Evolutionary conservation across 2,329 filamentous ascomycete species (phyloP).

Genomic region (Neofusicoccum cordaticola): DNA sequence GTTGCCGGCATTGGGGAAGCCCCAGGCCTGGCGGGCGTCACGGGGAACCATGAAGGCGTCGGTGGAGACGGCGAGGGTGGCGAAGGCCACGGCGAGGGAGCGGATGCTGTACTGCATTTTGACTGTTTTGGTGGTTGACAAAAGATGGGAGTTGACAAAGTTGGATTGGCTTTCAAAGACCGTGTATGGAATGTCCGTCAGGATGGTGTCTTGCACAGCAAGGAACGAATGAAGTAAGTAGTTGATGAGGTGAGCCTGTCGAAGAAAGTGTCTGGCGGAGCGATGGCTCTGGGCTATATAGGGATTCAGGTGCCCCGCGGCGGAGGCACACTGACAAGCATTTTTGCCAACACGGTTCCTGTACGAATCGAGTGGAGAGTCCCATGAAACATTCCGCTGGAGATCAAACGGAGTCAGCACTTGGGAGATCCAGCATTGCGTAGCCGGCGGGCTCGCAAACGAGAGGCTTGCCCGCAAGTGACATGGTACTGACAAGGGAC

Average conservation of each 20-base stretch:
- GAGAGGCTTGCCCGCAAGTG: not conserved
- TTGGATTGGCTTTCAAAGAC: constrained; percentile 10
- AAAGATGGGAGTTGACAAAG: constrained; percentile 1
- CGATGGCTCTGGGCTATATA: not conserved
- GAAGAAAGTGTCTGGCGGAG: not conserved
- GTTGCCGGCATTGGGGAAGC: constrained; percentile 7
- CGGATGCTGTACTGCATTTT: constrained; percentile 17
- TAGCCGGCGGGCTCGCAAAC: not conserved
- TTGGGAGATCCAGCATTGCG: not conserved
- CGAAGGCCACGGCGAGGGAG: constrained; percentile 9
- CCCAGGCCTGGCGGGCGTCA: not conserved
- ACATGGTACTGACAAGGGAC: not conserved
- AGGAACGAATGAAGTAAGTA: constrained; percentile 9
- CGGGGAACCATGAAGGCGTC: constrained; percentile 18
- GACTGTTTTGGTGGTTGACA: not conserved
- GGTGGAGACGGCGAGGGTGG: constrained; percentile 2
- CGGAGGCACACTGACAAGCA: not conserved
- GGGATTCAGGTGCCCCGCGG: not conserved
- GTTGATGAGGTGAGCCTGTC: constrained; percentile 15
- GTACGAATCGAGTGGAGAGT: not conserved
- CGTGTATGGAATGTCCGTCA: not conserved
- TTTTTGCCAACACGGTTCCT: not conserved
- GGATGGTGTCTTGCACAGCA: constrained; percentile 15
- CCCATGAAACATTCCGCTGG: not conserved
- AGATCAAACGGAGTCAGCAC: not conserved